phyloP scores from a whole-genome alignment of 805 yeast species.

The Candida argentea region DNA sequence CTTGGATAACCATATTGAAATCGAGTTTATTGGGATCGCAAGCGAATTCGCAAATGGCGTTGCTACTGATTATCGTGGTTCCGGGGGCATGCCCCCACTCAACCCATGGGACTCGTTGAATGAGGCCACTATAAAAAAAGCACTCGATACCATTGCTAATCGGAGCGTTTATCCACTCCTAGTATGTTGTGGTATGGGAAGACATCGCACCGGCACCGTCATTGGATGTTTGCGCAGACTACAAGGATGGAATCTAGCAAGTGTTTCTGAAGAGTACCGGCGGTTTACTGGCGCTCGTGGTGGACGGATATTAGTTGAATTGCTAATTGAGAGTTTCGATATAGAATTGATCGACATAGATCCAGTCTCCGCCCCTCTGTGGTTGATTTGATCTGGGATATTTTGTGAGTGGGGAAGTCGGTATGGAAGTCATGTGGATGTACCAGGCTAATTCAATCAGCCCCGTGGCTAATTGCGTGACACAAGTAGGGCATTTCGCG shows the following conservation, averaged over 20 bases:
- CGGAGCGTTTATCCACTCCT: constrained; percentile 72
- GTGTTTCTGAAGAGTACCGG: constrained; percentile 86
- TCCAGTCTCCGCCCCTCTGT: constrained; percentile 21
- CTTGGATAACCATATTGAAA: constrained; percentile 55
- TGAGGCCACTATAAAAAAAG: constrained; percentile 69
- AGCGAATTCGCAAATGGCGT: constrained; percentile 44
- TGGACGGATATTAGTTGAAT: constrained; percentile 84
- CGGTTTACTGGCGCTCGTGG: constrained; percentile 90
- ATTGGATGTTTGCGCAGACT: constrained; percentile 86
- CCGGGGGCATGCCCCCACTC: constrained; percentile 6
- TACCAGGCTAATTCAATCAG: constrained; percentile 1
- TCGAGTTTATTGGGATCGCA: constrained; percentile 76
- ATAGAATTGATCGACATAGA: constrained; percentile 25
- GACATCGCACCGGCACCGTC: constrained; percentile 95
- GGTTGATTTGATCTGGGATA: too few relatives aligned
- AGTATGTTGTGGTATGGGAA: constrained; percentile 97
- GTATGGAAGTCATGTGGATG: background rate
- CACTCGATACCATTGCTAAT: constrained; percentile 66
- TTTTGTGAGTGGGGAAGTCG: constrained; percentile 3
- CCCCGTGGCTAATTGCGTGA: too few relatives aligned
- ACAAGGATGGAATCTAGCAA: constrained; percentile 96
- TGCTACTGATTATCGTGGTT: constrained; percentile 11
- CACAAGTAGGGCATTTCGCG: too few relatives aligned
- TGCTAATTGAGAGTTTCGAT: constrained; percentile 61
- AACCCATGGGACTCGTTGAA: constrained; percentile 97